Conservation (phyloP, 2,329 filamentous ascomycete species). For the Blastomyces gilchristii region DNA sequence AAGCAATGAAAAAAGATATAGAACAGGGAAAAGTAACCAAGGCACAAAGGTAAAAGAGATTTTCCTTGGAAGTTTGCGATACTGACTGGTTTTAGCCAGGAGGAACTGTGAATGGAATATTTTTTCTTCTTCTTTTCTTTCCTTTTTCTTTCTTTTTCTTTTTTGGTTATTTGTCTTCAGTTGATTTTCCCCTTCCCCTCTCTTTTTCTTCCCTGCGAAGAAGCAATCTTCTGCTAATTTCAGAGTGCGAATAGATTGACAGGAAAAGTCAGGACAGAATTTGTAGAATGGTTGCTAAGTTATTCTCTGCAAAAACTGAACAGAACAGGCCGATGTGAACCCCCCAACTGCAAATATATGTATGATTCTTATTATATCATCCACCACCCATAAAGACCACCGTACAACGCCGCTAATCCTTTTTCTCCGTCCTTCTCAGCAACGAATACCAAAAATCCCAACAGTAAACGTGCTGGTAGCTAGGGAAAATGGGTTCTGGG, state of each 20-base stretch:
- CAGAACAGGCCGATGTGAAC: conserved; percentile 29
- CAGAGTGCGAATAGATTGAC: conserved; percentile 16
- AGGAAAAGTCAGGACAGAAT: conserved; percentile 29
- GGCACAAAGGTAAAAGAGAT: conserved; percentile 1
- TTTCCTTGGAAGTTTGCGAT: conserved; percentile 8
- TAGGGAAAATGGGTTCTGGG: not conserved
- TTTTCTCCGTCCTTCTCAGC: conserved; percentile 5
- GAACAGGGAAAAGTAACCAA: conserved; percentile 7
- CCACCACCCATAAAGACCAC: conserved; percentile 13
- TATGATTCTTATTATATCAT: conserved; percentile 13
- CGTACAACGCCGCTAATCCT: conserved; percentile 4
- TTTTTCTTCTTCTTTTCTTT: conserved; percentile 14
- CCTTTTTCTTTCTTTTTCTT: conserved; percentile 16
- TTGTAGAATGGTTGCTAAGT: conserved; percentile 39
- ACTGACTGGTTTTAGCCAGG: conserved; percentile 9
- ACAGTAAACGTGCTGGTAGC: conserved; percentile 3
- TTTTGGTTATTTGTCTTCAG: conserved; percentile 12
- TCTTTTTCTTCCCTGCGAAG: conserved; percentile 14
- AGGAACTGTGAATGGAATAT: conserved; percentile 14
- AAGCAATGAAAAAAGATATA: conserved; percentile 12
- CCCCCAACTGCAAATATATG: conserved; percentile 21
- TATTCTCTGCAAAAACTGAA: conserved; percentile 32
- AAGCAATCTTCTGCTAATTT: conserved; percentile 13
- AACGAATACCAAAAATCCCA: conserved; percentile 3
- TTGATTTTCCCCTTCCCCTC: conserved; percentile 14